Conservation (phyloP, 768 basidiomycete species). For the Sutorius australiensis region DNA sequence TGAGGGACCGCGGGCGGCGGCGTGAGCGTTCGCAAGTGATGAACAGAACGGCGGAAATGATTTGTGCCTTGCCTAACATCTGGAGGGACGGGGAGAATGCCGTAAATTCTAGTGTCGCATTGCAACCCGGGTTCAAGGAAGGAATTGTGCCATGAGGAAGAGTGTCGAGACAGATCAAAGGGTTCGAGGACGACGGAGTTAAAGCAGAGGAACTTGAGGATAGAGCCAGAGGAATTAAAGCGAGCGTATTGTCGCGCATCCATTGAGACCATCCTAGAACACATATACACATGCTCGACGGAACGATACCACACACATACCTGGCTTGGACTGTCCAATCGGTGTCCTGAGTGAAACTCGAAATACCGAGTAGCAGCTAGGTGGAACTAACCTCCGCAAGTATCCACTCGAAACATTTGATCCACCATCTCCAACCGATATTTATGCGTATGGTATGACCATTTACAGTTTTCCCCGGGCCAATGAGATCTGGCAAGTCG, state of each 20-base stretch:
- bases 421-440: slow-evolving; percentile 33
- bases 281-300: not conserved
- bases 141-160: slow-evolving; percentile 11
- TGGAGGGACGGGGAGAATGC: slow-evolving; percentile 36
- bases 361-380: not conserved
- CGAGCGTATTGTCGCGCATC: not conserved
- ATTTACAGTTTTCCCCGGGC: slow-evolving; percentile 30
- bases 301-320: slow-evolving; percentile 20
- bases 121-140: slow-evolving; percentile 15
- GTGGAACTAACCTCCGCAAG: slow-evolving; percentile 20
- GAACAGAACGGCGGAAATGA: slow-evolving; percentile 45
- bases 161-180: slow-evolving; percentile 24
- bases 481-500: slow-evolving; percentile 39
- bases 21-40: slow-evolving; percentile 29
- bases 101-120: slow-evolving; percentile 34
- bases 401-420: slow-evolving; percentile 29
- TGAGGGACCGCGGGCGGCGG: slow-evolving; percentile 38
- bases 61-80: slow-evolving; percentile 35
- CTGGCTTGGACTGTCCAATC: slow-evolving; percentile 11
- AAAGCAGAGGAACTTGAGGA: slow-evolving; percentile 7
- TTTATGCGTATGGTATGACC: slow-evolving; percentile 37
- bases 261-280: not conserved
- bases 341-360: not conserved
- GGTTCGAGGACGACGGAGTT: slow-evolving; percentile 1
- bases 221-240: slow-evolving; percentile 9